Base-by-base conservation (phyloP, 148 eudicot genomes). In the Suaeda aralocaspica region DNA sequence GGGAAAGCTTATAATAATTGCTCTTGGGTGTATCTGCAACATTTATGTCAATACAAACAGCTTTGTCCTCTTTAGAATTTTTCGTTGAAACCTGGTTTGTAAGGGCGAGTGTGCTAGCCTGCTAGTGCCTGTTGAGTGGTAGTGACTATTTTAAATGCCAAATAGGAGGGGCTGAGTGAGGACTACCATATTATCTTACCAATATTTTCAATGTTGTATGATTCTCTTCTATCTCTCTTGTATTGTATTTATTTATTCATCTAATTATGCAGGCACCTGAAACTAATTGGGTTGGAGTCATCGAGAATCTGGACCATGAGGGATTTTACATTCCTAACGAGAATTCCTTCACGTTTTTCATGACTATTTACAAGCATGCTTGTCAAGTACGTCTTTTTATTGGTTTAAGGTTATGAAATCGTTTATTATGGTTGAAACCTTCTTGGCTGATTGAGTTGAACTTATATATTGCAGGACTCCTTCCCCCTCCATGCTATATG, bases 301-400 rank as follows among this genome's bases (percentile, higher is more conserved):
- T 91, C 77, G 97, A 86, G 79, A 83, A 80, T 72, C 78, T 94
- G 25, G 99, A 94, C 80, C 89, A 94, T 15, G 97, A 94, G 83
- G 99, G 96, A 9, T 94, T 94, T 77, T 84, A 84, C 79, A 66
- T 94, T 51, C 92, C 97, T 22, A 78, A 76, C 39, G 97, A 81
- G 80, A 86, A 76, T 15, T 86, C 97, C 29, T 94, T 94, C 77
- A 76, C 86, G 56, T 82, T 83, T 72, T 84, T 94, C 31, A 91
- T 94, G 92, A 82, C 96, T 4, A 76, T 87, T 53, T 94, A 85
- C 76, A 87, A 77, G 76, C 78, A 52, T 76, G 91, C 93, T 3
- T 85, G 89, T 73, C 89, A 87, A 86, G 96, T 87, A 74, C 53
- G 59, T 65, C 16, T 14, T 67, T 19, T 53, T 52, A 48, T 30